These are phyloP conservation scores for Candida argentea DNA, from an alignment of 805 yeast species.

Conservation along the genomic window DNA sequence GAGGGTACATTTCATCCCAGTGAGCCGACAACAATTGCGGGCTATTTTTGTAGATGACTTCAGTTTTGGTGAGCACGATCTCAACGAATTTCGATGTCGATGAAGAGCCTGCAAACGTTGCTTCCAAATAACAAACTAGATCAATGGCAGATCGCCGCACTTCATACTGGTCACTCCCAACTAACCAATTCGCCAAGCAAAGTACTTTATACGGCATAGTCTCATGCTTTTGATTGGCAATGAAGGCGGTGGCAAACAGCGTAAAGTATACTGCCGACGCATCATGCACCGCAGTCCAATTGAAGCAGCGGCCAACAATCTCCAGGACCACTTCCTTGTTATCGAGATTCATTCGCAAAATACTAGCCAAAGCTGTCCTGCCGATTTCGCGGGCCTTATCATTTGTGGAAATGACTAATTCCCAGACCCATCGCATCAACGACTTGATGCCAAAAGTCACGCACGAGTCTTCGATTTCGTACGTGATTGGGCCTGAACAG, in stretches of 20 bases:
- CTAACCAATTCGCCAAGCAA: slow-evolving; percentile 66
- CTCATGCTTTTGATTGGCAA: slow-evolving; percentile 37
- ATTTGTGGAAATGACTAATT: slow-evolving; percentile 50
- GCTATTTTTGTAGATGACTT: slow-evolving; percentile 80
- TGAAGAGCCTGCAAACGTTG: slow-evolving; percentile 31
- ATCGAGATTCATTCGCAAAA: slow-evolving; percentile 51
- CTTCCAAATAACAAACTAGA: slow-evolving; percentile 59
- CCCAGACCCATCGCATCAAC: slow-evolving; percentile 71
- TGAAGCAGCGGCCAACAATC: slow-evolving; percentile 64
- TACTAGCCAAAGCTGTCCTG: slow-evolving; percentile 55
- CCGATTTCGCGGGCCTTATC: slow-evolving; percentile 56
- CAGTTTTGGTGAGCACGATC: slow-evolving; percentile 62
- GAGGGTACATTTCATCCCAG: slow-evolving; percentile 48
- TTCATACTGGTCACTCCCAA: slow-evolving; percentile 61
- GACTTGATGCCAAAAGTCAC: slow-evolving; percentile 64
- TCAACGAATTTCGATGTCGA: slow-evolving; percentile 49
- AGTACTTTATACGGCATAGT: slow-evolving; percentile 52
- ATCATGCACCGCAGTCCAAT: slow-evolving; percentile 36
- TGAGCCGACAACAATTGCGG: slow-evolving; percentile 69
- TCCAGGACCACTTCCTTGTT: slow-evolving; percentile 43
- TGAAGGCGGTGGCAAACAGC: slow-evolving; percentile 56
- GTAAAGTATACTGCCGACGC: slow-evolving; percentile 63
- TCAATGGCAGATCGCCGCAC: slow-evolving; percentile 67
- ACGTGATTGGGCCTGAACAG: slow-evolving; percentile 63
- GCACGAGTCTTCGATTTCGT: slow-evolving; percentile 35